These are phyloP conservation scores for Phylloporus arenicola DNA, from an alignment of 768 basidiomycete genomes.

Conservation along the genomic window DNA sequence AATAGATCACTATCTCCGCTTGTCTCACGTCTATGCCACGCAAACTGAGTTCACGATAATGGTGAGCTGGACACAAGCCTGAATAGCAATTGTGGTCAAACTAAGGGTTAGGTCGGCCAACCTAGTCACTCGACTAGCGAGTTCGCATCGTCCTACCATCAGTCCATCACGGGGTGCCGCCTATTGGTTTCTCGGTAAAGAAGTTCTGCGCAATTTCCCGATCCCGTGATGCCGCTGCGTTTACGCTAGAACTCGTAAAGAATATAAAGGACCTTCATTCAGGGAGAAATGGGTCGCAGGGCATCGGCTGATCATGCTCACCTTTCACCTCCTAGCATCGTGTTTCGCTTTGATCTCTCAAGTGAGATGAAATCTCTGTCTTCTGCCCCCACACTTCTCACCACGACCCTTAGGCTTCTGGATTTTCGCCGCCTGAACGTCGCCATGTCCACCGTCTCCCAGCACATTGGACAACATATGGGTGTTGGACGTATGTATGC, in stretches of 20 bases:
- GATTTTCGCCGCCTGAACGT: constrained; percentile 1
- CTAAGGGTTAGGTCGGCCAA: too few relatives aligned
- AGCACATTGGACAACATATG: constrained; percentile 49
- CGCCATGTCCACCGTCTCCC: constrained; percentile 33
- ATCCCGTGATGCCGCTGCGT: not conserved
- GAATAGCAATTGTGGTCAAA: too few relatives aligned
- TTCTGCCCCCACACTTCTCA: not conserved
- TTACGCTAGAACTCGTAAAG: constrained; percentile 1
- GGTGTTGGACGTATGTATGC: constrained; percentile 53
- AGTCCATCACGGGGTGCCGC: too few relatives aligned
- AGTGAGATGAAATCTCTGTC: not conserved
- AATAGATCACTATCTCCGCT: not conserved
- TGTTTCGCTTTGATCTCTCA: constrained; percentile 1
- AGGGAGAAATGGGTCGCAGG: not conserved
- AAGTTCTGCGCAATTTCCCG: too few relatives aligned
- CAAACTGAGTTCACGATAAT: too few relatives aligned
- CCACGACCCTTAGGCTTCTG: constrained; percentile 4
- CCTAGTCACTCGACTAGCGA: too few relatives aligned
- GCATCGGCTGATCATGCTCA: constrained; percentile 6
- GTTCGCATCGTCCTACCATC: too few relatives aligned
- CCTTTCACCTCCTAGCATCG: constrained; percentile 1
- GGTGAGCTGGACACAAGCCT: too few relatives aligned
- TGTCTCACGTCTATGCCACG: too few relatives aligned
- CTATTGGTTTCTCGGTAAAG: not conserved
- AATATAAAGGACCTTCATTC: constrained; percentile 10